A percentile compares a stretch with the other conserved stretches of the same genome.
These are phyloP conservation scores for Plenodomus tracheiphilus DNA, from an alignment of 2,329 filamentous ascomycete species.

Conservation along the genomic window DNA sequence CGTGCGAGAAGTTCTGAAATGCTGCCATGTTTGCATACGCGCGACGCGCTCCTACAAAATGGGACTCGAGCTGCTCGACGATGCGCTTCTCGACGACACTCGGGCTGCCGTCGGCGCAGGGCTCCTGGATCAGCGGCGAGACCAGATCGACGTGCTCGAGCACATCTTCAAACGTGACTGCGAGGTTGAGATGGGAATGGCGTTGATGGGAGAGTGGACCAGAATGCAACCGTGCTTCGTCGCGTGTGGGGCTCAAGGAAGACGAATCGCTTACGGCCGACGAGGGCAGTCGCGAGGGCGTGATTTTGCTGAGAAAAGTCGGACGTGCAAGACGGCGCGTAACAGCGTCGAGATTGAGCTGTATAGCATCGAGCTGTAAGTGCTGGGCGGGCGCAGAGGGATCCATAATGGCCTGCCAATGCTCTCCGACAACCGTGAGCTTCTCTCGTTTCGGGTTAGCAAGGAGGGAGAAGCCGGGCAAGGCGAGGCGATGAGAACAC, in stretches of 20 bases:
- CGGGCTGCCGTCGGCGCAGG: constrained; percentile 34
- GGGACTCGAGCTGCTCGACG: constrained; percentile 28
- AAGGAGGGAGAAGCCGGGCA: constrained; percentile 19
- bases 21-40: constrained; percentile 42
- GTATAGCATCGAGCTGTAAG: constrained; percentile 33
- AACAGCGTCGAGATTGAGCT: constrained; percentile 39
- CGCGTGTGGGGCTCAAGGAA: constrained; percentile 40
- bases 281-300: constrained; percentile 42
- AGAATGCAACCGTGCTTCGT: constrained; percentile 36
- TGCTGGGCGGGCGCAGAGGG: constrained; percentile 26
- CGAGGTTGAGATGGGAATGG: constrained; percentile 39
- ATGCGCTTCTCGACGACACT: constrained; percentile 30
- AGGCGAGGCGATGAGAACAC: constrained; percentile 29
- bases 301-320: constrained; percentile 40
- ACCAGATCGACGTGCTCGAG: constrained; percentile 39
- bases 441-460: constrained; percentile 38
- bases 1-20: constrained; percentile 66
- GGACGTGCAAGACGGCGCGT: constrained; percentile 38
- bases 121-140: constrained; percentile 40
- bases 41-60: constrained; percentile 33
- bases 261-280: constrained; percentile 45
- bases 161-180: constrained; percentile 32
- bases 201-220: constrained; percentile 27
- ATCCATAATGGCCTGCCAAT: constrained; percentile 35
- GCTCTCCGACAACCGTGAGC: constrained; percentile 26